Conservation (phyloP, 129 eudicot species). For the Escallonia herrerae region DNA sequence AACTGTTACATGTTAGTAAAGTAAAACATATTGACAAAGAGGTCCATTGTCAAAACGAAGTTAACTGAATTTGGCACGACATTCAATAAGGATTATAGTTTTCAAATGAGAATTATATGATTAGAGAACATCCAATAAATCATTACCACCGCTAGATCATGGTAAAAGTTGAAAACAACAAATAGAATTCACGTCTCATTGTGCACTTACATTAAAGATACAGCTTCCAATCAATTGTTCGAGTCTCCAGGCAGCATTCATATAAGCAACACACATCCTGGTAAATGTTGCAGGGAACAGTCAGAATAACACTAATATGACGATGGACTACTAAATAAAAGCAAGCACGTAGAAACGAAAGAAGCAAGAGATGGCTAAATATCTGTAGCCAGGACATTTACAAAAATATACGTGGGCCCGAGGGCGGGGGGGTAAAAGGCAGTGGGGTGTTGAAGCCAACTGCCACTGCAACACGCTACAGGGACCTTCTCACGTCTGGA, state of each 20-base stretch:
- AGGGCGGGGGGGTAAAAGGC: no score
- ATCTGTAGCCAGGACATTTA: neutral
- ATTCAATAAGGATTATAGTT: no score
- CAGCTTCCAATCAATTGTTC: constrained; percentile 36
- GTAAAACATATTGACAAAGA: no score
- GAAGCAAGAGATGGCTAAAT: neutral
- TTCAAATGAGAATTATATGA: no score
- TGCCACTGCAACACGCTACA: no score
- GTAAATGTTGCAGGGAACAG: neutral
- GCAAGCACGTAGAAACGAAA: neutral
- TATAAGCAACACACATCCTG: constrained; percentile 56
- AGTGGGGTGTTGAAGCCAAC: no score
- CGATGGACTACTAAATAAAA: neutral
- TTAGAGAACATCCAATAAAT: no score
- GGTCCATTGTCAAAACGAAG: no score
- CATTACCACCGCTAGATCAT: neutral
- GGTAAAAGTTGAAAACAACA: no score
- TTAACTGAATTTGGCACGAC: no score
- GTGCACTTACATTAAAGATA: constrained; percentile 31
- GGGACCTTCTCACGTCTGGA: no score
- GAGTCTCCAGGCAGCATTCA: constrained; percentile 61
- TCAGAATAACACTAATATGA: neutral
- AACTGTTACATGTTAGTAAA: no score
- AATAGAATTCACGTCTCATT: neutral
- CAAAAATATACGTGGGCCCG: neutral